phyloP scores from a whole-genome alignment of 2,329 filamentous ascomycete genomes.

The Penicillium sclerotigenum region DNA sequence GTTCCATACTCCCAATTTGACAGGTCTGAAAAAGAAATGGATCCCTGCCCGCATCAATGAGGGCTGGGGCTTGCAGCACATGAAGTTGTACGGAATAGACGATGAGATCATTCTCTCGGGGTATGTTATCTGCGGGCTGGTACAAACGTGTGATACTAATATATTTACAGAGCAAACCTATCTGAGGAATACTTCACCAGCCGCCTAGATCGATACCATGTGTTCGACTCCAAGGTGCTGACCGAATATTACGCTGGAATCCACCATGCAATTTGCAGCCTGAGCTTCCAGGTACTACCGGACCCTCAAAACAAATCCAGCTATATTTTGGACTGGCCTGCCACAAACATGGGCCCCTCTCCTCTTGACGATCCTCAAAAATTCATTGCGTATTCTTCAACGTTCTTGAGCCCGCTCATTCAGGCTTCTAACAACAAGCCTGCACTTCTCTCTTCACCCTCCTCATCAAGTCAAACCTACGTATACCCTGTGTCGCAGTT shows the following conservation, averaged over 20 bases:
- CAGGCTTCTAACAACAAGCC: conserved; percentile 45
- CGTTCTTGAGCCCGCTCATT: conserved; percentile 65
- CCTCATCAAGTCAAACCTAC: conserved; percentile 59
- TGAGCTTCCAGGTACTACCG: conserved; percentile 78
- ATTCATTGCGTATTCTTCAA: conserved; percentile 69
- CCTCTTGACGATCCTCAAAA: conserved; percentile 67
- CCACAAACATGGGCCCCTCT: conserved; percentile 68
- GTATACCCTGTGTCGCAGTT: conserved; percentile 87
- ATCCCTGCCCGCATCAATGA: conserved; percentile 92
- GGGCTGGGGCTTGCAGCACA: conserved; percentile 96
- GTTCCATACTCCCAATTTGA: conserved; percentile 97
- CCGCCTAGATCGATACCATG: conserved; percentile 88
- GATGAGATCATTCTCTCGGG: conserved; percentile 94
- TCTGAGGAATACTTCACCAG: conserved; percentile 96
- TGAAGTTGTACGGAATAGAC: conserved; percentile 96
- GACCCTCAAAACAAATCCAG: conserved; percentile 41
- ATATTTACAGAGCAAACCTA: conserved; percentile 66
- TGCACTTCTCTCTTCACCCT: conserved; percentile 26
- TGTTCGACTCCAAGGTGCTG: conserved; percentile 76
- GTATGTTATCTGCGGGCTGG: conserved; percentile 43
- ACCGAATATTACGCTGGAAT: conserved; percentile 79
- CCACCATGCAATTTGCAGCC: conserved; percentile 70
- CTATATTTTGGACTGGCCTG: conserved; percentile 68
- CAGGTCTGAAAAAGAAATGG: conserved; percentile 75
- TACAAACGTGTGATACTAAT: not conserved